A percentile compares a stretch with the other conserved stretches of the same genome.
These are phyloP conservation scores for Knoxdaviesia capensis DNA, from an alignment of 2,329 filamentous ascomycete genomes.

Conservation along the genomic window DNA sequence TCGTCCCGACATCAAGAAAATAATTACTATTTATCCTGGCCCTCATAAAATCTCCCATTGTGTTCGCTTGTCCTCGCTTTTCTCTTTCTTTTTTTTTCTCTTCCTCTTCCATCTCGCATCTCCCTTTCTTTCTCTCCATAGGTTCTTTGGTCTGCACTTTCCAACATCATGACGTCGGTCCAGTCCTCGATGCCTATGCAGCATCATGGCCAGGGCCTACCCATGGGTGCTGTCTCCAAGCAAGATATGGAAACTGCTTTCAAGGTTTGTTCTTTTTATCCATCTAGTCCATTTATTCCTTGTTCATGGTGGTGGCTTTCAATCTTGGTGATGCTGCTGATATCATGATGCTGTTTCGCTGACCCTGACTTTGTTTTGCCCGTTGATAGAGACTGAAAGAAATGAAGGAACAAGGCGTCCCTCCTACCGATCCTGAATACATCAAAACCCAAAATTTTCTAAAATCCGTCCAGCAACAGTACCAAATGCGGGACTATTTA, in stretches of 20 bases:
- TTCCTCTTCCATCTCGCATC: background rate
- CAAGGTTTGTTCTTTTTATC: background rate
- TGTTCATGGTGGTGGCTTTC: too few relatives aligned
- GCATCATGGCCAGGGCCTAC: too few relatives aligned
- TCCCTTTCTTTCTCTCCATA: background rate
- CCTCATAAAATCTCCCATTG: background rate
- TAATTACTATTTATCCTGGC: too few relatives aligned
- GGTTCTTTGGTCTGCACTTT: background rate
- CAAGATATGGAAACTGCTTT: background rate
- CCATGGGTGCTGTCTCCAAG: too few relatives aligned
- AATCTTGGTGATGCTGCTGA: too few relatives aligned
- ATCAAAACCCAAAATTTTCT: conserved; percentile 65
- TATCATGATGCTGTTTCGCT: too few relatives aligned
- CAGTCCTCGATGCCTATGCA: too few relatives aligned
- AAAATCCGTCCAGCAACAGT: conserved; percentile 46
- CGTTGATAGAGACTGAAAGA: conserved; percentile 56
- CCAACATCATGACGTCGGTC: too few relatives aligned
- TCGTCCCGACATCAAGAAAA: too few relatives aligned
- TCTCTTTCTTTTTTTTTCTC: background rate
- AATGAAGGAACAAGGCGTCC: conserved; percentile 72
- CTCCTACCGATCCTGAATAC: conserved; percentile 68
- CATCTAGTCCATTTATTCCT: background rate
- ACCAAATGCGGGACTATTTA: conserved; percentile 30
- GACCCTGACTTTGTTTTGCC: too few relatives aligned
- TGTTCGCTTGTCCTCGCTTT: background rate